Base-by-base conservation (phyloP, 305 asterid genomes). In the Ajuga reptans region DNA sequence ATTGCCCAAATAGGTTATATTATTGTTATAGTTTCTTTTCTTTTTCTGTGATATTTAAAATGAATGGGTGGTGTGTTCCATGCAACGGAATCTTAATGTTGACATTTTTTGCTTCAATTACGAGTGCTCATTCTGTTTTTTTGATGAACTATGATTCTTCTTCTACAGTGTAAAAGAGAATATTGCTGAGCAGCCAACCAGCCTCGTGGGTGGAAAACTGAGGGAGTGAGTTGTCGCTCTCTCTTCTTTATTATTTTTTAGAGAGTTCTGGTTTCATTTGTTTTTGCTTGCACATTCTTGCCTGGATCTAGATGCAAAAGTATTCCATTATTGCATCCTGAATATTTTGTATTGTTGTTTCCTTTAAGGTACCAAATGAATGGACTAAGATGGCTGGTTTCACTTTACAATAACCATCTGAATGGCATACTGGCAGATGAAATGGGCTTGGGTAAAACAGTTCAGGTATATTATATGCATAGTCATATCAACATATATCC, bases 351-450 rank as follows among this genome's bases (percentile, higher is more conserved):
- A 53, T 68, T 79, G 53, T 75, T 52, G 58, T 77, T 75, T 66
- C 64, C 37, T 61, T 73, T 42, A 75, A 94, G 99, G 85, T 94
- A 91, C 79, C 99, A 94, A 83, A 89, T 94, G 99, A 94, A 91
- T 84, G 99, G 99, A 65, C 81, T 94, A 58, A 86, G 99, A 68
- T 94, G 99, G 99, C 72, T 94, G 89, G 87, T 94, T 78, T 94
- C 99, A 52, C 97, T 94, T 56, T 91, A 94, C 69, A 94, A 94
- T 80, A 94, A 94, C 80, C 96, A 91, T 82, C 82, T 94, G 87
- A 94, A 94, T 83, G 99, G 99, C 72, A 94, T 94, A 80, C 85
- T 94, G 78, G 99, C 99, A 62, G 99, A 94, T 82, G 99, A 94
- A 78, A 94, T 94, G 99, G 99, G 99, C 70, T 87, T 94, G 33